Percentiles rank a stretch among this genome's conserved stretches.
Conservation (phyloP, 208 protist genomes). For the Crithidia sp. region DNA sequence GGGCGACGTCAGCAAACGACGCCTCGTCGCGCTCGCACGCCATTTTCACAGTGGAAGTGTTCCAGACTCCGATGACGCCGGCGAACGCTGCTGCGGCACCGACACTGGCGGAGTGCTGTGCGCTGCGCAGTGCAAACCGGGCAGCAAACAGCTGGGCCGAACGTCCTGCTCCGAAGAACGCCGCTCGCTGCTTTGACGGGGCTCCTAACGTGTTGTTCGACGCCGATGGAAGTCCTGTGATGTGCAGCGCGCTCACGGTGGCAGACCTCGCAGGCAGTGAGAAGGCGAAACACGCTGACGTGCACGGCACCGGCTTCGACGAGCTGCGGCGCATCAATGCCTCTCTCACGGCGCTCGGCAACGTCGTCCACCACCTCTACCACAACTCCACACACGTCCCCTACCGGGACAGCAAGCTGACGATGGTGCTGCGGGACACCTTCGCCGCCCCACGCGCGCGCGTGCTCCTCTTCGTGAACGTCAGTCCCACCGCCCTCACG, state of each 20-base stretch:
- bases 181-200: conserved; percentile 31
- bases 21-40: conserved; percentile 89
- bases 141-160: background rate
- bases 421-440: conserved; percentile 77
- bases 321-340: conserved; percentile 91
- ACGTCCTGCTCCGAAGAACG: background rate
- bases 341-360: conserved; percentile 90
- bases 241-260: conserved; percentile 81
- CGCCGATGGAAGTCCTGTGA: conserved; percentile 32
- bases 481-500: conserved; percentile 68
- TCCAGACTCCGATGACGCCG: conserved; percentile 48
- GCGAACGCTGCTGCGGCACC: conserved; percentile 21
- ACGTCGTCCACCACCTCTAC: conserved; percentile 83
- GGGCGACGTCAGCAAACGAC: conserved; percentile 83
- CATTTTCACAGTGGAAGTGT: conserved; percentile 82
- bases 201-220: conserved; percentile 46
- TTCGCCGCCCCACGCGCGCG: conserved; percentile 63
- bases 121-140: conserved; percentile 30
- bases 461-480: conserved; percentile 81
- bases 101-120: conserved; percentile 39
- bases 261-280: conserved; percentile 93
- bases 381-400: conserved; percentile 65
- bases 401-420: conserved; percentile 89
- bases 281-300: conserved; percentile 64
- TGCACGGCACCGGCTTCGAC: conserved; percentile 58